Evolutionary conservation across 2,329 filamentous ascomycete species (phyloP), one percentile per base, ranked within the genome.

Genomic region (Thelonectria blattea): DNA sequence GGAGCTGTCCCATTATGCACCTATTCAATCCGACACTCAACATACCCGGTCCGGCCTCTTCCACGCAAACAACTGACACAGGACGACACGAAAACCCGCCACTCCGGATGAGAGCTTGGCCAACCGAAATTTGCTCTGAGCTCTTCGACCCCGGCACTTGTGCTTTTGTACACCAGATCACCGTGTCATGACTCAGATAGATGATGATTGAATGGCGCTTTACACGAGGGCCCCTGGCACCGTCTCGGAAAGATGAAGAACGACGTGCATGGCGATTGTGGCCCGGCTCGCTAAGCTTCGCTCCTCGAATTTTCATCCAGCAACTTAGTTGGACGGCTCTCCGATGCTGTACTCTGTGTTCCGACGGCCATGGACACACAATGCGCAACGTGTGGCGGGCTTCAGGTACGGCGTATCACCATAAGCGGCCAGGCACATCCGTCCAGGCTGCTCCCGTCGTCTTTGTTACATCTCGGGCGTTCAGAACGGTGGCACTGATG

Each of bases 401-500:
- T 14, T 24, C 18, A 41, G 11, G 24, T 30, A 34, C 39, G 39
- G 41, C 22, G 14, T 39, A 37, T 30, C 30, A 37, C 37, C 15
- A 22, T 42, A 15, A 22, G 18, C 34, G 22, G 46, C 46, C 41
- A 51, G 49, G 47, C 56, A 24, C 39, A 42, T 53, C 43, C 14
- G 18, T 24, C 7, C 10, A 30, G 27, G 2, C 8, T 30, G 27
- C 27, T 30, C 27, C 27, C 27, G 8, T 17, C 10, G 42, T 46
- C 18, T 37, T 37, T 37, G 42, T 24, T 24, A 42, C 42, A 46
- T 22, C 51, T 50, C 39, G 27, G 32, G 12, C 24, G 27, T 22
- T 48, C 49, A 43, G 34, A 41, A 34, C 46, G 51, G 46, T 64
- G 60, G 57, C 60, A 50, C 59, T 27, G 56, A 58, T 63, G 34